phyloP scores from a whole-genome alignment of 306 rosid species.

The Quillaja saponaria region DNA sequence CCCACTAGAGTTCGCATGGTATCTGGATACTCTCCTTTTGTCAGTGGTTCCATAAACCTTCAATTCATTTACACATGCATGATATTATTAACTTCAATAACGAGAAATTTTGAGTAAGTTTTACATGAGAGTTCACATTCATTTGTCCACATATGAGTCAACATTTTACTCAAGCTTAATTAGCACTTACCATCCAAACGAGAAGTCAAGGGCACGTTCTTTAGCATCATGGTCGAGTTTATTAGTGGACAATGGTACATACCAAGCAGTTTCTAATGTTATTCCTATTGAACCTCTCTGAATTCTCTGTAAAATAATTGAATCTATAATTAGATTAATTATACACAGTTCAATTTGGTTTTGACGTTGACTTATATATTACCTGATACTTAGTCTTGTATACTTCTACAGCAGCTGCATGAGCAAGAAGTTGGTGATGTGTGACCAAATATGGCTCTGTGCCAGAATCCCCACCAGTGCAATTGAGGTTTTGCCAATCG shows the following conservation, averaged over 20 bases:
- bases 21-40: constrained; percentile 22
- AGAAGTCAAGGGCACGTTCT: no score
- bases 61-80: background rate
- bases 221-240: no score
- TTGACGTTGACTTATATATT: no score
- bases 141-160: no score
- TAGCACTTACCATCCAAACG: no score
- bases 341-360: background rate
- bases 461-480: constrained; percentile 5
- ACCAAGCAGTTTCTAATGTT: no score
- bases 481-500: background rate
- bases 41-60: constrained; percentile 34
- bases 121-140: no score
- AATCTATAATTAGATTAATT: background rate
- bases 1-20: constrained; percentile 26
- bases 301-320: background rate
- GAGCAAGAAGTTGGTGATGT: background rate
- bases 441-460: background rate
- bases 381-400: constrained; percentile 8
- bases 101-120: no score
- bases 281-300: no score
- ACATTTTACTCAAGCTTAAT: no score
- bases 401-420: background rate
- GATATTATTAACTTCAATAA: no score
- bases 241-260: no score